A percentile compares a stretch with the other conserved stretches of the same genome.
phyloP scores from a whole-genome alignment of 2,329 filamentous ascomycete species.

The Fusarium sp. region DNA sequence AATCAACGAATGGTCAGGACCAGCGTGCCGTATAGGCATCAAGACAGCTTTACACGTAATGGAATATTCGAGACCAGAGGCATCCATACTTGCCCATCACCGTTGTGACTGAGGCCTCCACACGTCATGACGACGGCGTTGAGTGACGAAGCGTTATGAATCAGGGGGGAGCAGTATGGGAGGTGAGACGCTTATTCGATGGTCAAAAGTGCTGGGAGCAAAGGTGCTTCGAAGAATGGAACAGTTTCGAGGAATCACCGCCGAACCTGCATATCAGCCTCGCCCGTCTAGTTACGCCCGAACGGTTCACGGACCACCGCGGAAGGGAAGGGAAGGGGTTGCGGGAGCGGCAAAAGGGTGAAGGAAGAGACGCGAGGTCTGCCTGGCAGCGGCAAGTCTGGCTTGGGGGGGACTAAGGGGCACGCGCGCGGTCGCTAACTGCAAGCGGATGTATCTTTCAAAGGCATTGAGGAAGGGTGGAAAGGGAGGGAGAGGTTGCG shows the following conservation, averaged over 20 bases:
- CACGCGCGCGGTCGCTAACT: slow-evolving; percentile 29
- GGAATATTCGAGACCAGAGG: slow-evolving; percentile 33
- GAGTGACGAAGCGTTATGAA: slow-evolving; percentile 4
- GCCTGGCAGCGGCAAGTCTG: slow-evolving; percentile 15
- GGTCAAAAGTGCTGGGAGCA: slow-evolving; percentile 10
- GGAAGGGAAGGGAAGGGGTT: neutral
- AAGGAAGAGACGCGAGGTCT: slow-evolving; percentile 22
- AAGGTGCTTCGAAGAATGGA: slow-evolving; percentile 26
- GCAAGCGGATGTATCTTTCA: slow-evolving; percentile 39
- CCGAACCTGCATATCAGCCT: slow-evolving; percentile 39
- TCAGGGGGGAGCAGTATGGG: slow-evolving; percentile 11
- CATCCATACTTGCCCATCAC: neutral
- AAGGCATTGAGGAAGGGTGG: neutral
- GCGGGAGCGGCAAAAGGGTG: slow-evolving; percentile 18
- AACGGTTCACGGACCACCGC: slow-evolving; percentile 29
- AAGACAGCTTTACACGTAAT: slow-evolving; percentile 38
- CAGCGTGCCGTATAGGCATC: slow-evolving; percentile 35
- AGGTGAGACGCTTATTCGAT: slow-evolving; percentile 37
- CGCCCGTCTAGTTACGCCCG: slow-evolving; percentile 25
- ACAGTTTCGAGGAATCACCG: slow-evolving; percentile 23
- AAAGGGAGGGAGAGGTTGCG: slow-evolving; percentile 1
- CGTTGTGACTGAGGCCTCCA: slow-evolving; percentile 40
- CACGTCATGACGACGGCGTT: slow-evolving; percentile 11
- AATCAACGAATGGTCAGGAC: slow-evolving; percentile 9
- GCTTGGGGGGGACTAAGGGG: neutral